Percentiles rank a stretch among this genome's conserved stretches.
Evolutionary conservation across 2,329 filamentous ascomycete species (phyloP).

Genomic region (Venturiaceae sp.): DNA sequence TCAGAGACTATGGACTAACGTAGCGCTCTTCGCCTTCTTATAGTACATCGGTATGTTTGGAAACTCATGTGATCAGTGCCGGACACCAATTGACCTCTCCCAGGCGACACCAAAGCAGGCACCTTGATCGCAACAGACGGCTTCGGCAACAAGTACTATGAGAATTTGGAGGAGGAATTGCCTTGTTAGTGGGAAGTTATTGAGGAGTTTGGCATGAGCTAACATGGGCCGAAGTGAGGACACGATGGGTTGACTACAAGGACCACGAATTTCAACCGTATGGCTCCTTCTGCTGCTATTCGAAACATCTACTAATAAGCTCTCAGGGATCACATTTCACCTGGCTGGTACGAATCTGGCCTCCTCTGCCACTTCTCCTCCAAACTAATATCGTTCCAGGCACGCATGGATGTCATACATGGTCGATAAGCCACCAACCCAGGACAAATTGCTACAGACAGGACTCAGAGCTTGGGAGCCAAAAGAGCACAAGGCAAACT

Average conservation of each 20-base stretch:
- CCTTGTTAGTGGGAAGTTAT: slow-evolving; percentile 51
- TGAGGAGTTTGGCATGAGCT: slow-evolving; percentile 7
- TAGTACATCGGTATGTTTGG: slow-evolving; percentile 26
- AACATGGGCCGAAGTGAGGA: slow-evolving; percentile 55
- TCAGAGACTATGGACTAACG: slow-evolving; percentile 18
- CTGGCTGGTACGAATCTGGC: background rate
- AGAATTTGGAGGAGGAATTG: slow-evolving; percentile 84
- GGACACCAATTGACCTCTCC: slow-evolving; percentile 6
- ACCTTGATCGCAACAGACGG: slow-evolving; percentile 74
- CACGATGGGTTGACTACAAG: slow-evolving; percentile 96
- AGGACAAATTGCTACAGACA: slow-evolving; percentile 63
- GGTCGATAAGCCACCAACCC: slow-evolving; percentile 74
- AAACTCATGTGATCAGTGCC: background rate
- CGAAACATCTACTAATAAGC: background rate
- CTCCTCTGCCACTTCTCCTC: background rate
- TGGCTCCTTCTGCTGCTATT: slow-evolving; percentile 48
- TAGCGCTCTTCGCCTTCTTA: slow-evolving; percentile 2
- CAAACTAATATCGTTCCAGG: slow-evolving; percentile 33
- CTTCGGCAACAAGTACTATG: slow-evolving; percentile 96
- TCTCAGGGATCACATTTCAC: background rate
- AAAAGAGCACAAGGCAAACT: slow-evolving; percentile 61
- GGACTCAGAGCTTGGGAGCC: slow-evolving; percentile 68
- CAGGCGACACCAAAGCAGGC: slow-evolving; percentile 95
- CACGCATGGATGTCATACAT: slow-evolving; percentile 95
- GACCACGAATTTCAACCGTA: slow-evolving; percentile 73